phyloP scores from a whole-genome alignment of 495 filamentous ascomycete species.

The Viridothelium virens region DNA sequence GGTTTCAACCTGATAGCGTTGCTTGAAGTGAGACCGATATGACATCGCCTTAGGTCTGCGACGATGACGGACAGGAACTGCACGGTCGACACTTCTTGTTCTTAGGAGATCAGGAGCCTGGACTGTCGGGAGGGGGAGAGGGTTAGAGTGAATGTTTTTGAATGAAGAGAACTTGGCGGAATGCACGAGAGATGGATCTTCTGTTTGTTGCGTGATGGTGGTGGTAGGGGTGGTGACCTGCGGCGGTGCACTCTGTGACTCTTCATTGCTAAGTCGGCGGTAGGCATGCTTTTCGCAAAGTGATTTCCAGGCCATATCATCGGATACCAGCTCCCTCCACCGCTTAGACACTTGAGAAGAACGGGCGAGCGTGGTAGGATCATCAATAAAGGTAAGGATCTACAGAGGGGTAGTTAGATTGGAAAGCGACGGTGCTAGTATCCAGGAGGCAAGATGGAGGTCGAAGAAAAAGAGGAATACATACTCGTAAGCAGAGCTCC shows the following conservation, averaged over 20 bases:
- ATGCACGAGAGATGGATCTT: constrained; percentile 17
- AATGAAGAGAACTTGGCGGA: constrained; percentile 1
- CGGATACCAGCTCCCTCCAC: constrained; percentile 87
- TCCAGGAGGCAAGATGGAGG: neutral
- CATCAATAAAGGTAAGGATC: constrained; percentile 91
- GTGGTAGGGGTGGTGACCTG: constrained; percentile 9
- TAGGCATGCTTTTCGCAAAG: constrained; percentile 91
- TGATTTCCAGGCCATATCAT: constrained; percentile 97
- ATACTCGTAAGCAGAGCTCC: constrained; percentile 81
- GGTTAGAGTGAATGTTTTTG: constrained; percentile 15
- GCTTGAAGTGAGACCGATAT: constrained; percentile 95
- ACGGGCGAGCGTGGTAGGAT: constrained; percentile 82
- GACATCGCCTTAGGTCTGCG: constrained; percentile 48
- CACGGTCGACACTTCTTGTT: constrained; percentile 22
- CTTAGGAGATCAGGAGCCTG: constrained; percentile 27
- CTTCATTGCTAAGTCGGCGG: constrained; percentile 50
- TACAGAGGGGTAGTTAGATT: constrained; percentile 30
- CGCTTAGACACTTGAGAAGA: constrained; percentile 86
- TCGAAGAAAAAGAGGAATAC: constrained; percentile 19
- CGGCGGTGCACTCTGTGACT: constrained; percentile 14
- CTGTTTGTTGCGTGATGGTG: constrained; percentile 2
- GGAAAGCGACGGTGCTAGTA: neutral
- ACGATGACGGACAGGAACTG: constrained; percentile 1
- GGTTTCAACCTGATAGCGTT: constrained; percentile 91
- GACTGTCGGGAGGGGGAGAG: constrained; percentile 24